Base-by-base conservation (phyloP, 164 flowering plant genomes). In the Kalanchoe fedtschenkoi region DNA sequence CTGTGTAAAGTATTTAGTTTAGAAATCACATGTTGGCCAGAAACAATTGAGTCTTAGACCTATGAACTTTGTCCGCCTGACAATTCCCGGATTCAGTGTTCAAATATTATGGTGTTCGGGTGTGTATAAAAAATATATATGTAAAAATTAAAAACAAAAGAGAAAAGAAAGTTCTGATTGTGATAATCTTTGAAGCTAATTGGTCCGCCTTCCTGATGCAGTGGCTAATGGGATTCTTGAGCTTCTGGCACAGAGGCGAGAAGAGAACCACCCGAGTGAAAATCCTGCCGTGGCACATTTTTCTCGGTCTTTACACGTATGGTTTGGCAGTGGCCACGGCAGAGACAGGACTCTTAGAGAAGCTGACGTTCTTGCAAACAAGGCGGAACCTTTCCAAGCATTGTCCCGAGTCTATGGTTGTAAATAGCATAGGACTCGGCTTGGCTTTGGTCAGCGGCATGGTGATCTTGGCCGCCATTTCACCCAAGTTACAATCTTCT, bases 141-240 rank as follows among this genome's bases (percentile, higher is more conserved):
- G n/a, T n/a, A n/a, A n/a, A n/a, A n/a, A n/a, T n/a, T n/a, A n/a
- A n/a, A n/a, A n/a, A n/a, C n/a, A n/a, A n/a, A n/a, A n/a, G n/a
- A n/a, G n/a, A n/a, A n/a, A n/a, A n/a, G n/a, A n/a, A n/a, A n/a
- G n/a, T n/a, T n/a, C n/a, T n/a, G n/a, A 11, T 11, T 26, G 24
- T 26, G 32, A 16, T 8, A 24, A 8, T 24, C 17, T 24, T 26
- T 26, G 21, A 24, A 51, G 24, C 13, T 51, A 28, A 28, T 29
- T 22, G 14, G 47, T 5, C 29, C 24, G 47, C 13, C 5, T n/a
- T 21, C 32, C n/a, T 29, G 38, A 43, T 73, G 82, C 81, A 91
- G 97, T 91, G 97, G 97, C 35, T 88, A 76, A 69, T 80, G 69
- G 97, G 97, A 17, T 91, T 91, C 76, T 61, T 84, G 74, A 88